Base-by-base conservation (phyloP, 306 rosid species). In the Carpinus viminea region DNA sequence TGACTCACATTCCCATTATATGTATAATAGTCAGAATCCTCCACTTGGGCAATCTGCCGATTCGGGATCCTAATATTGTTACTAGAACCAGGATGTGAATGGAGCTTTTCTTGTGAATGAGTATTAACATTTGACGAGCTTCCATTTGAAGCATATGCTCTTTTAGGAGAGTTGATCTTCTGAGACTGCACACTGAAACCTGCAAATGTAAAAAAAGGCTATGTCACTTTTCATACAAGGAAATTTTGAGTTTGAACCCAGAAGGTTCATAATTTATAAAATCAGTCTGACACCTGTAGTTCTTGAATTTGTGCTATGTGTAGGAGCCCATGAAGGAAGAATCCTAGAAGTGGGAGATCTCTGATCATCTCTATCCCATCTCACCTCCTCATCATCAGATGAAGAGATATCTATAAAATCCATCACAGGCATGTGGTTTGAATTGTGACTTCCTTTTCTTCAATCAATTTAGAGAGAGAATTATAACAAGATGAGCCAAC, bases 331-430 rank as follows among this genome's bases (percentile, higher is more conserved):
- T 12, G 12, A 20, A 46, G 99, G 98, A 78, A 87, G 89, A 76
- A 11, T 51, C 83, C 99, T 90, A 69, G 70, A 17, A 73, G 50
- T 43, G 5, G 86, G 53, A 72, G 84, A 34, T 75, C 71, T 77
- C 16, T 70, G 76, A 84, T 75, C 89, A 61, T 83, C 90, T 74
- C n/a, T n/a, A n/a, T 85, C 79, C 76, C 48, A 66, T 38, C 71
- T 66, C 16, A 89, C 97, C 74, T 83, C 28, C 9, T 95, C 99
- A 82, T 92, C 94, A 83, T 95, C 99, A 0, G 98, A 93, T 34
- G 98, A 95, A 87, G 88, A 91, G 65, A 93, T 89, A 73, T 83
- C 89, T 85, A 95, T 91, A 47, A 12, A 61, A 1, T 76, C 79
- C 51, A 26, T 28, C 72, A 77, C 79, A 54, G 66, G 89, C 92